Evolutionary conservation across 2,329 filamentous ascomycete genomes (phyloP), one percentile per base, ranked within the genome.

Genomic region (Neurospora crassa): DNA sequence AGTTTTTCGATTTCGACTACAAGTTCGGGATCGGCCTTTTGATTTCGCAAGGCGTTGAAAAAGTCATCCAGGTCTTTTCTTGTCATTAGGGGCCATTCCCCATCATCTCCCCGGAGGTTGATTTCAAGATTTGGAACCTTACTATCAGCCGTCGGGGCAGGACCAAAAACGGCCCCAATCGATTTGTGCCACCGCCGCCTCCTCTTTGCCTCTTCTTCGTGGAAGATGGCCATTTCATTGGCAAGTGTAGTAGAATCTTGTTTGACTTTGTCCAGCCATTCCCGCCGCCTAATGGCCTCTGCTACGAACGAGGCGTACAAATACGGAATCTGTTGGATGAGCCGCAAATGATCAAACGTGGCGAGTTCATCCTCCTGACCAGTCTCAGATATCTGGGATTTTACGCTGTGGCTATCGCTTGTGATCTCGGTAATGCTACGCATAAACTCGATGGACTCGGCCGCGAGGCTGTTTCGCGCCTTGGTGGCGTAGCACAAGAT

Each of bases 221-320:
- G 93, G 74, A 96, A 95, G 0, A 92, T 84, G 1, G 94, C 93
- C 87, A 98, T 93, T 78, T 98, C 95, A 79, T 98, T 96, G 37
- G 94, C 93, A 37, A 99, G 83, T 0, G 91, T 93, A 2, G 92
- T 90, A 0, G 95, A 96, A 77, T 98, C 96, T 2, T 88, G 87
- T 78, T 91, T 93, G 80, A 98, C 91, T 81, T 97, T 97, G 69
- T 97, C 93, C 14, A 88, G 89, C 94, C 96, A 99, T 81, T 97
- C 94, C 42, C 90, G 90, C 29, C 96, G 90, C 71, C 92, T 89
- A 53, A 97, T 89, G 18, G 93, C 91, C 81, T 99, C 96, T 3
- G 93, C 88, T 24, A 97, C 84, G 72, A 97, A 92, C 2, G 94
- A 94, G 0, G 94, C 94, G 79, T 98, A 99, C 76, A 97, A 90